A percentile compares a stretch with the other conserved stretches of the same genome.
Conservation (phyloP, 257 asterid species). For the Plantago ovata region DNA sequence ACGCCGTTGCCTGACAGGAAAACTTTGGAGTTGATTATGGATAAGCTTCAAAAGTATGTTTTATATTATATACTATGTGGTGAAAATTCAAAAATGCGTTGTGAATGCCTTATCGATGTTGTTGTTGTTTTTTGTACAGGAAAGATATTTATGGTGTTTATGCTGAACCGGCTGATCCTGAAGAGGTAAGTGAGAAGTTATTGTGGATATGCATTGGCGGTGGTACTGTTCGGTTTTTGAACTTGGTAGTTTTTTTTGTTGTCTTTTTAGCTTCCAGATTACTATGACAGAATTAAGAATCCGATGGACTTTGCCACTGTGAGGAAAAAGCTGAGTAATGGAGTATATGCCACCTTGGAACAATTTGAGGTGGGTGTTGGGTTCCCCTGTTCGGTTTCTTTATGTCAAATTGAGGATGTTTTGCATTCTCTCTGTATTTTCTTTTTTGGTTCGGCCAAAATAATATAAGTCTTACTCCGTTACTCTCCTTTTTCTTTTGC, state of each 20-base stretch:
- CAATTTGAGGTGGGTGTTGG: constrained; percentile 64
- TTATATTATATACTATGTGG: constrained; percentile 14
- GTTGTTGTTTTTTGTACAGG: constrained; percentile 52
- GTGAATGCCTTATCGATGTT: constrained; percentile 14
- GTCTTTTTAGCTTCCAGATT: constrained; percentile 89
- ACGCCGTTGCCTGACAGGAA: constrained; percentile 87
- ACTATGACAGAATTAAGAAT: constrained; percentile 76
- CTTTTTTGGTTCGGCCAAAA: no score
- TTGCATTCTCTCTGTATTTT: no score
- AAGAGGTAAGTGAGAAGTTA: constrained; percentile 57
- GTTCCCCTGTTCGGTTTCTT: not conserved
- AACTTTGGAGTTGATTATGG: constrained; percentile 69
- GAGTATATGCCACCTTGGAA: constrained; percentile 64
- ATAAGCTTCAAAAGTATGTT: constrained; percentile 93
- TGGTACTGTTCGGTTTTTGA: constrained; percentile 8
- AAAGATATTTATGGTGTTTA: constrained; percentile 91
- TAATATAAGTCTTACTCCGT: no score
- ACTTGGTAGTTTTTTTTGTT: constrained; percentile 11
- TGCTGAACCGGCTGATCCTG: constrained; percentile 99
- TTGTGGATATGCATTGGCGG: constrained; percentile 9
- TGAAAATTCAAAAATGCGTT: not conserved
- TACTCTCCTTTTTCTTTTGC: constrained; percentile 6
- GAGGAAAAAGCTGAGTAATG: constrained; percentile 79
- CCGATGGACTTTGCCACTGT: constrained; percentile 98
- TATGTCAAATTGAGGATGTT: no score